Evolutionary conservation across 2,329 filamentous ascomycete genomes (phyloP).

Genomic region (Claviceps lovelessii): DNA sequence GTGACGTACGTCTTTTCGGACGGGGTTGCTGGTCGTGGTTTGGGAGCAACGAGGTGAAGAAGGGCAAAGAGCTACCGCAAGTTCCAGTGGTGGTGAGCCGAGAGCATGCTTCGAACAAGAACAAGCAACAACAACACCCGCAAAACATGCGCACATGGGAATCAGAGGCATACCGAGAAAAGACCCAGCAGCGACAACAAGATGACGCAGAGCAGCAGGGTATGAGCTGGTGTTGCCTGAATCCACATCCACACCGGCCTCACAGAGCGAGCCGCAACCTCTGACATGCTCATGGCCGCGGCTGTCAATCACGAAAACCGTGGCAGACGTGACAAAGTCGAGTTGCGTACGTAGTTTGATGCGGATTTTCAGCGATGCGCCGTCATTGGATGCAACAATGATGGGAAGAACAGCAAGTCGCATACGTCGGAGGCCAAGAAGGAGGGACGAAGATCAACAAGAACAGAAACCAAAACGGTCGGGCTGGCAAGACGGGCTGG

Average conservation of each 20-base stretch:
- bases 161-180: slow-evolving; percentile 20
- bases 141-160: too few species aligned
- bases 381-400: neutral
- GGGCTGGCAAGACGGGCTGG: neutral
- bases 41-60: slow-evolving; percentile 64
- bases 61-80: slow-evolving; percentile 40
- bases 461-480: neutral
- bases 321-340: neutral
- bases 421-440: neutral
- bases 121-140: too few species aligned
- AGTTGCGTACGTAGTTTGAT: neutral
- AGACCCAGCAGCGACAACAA: slow-evolving; percentile 21
- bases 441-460: neutral
- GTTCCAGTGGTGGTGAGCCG: slow-evolving; percentile 5
- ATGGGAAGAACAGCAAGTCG: neutral
- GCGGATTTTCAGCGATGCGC: neutral
- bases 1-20: slow-evolving; percentile 82
- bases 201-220: slow-evolving; percentile 23
- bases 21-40: slow-evolving; percentile 55
- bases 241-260: slow-evolving; percentile 21
- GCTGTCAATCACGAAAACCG: neutral
- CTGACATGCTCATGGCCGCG: slow-evolving; percentile 8
- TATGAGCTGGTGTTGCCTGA: slow-evolving; percentile 24
- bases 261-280: slow-evolving; percentile 21
- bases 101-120: neutral